Percentiles rank a stretch among this genome's conserved stretches.
phyloP scores from a whole-genome alignment of 495 filamentous ascomycete genomes.

The Beverwykella pulmonaria region DNA sequence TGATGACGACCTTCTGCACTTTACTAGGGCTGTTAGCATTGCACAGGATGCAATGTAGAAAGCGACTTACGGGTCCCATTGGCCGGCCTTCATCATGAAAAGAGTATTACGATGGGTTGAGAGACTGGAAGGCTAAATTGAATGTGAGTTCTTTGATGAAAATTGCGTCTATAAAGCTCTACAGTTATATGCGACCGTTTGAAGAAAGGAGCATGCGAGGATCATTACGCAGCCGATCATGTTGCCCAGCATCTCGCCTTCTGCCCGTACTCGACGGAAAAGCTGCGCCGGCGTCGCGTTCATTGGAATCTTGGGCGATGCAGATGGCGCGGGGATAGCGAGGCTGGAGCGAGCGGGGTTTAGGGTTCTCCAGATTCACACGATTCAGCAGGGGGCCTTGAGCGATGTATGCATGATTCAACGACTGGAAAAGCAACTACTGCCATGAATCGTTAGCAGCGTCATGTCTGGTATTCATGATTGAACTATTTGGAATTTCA shows the following conservation, averaged over 20 bases:
- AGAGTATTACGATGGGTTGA: conserved; percentile 1
- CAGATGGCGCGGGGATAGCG: background rate
- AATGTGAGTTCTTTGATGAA: conserved; percentile 4
- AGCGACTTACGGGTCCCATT: conserved; percentile 27
- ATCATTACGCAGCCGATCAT: background rate
- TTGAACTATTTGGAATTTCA: no score
- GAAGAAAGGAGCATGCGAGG: background rate
- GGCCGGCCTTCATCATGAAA: conserved; percentile 32
- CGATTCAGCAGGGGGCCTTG: background rate
- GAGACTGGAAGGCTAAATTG: background rate
- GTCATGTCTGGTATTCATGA: no score
- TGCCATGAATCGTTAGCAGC: no score
- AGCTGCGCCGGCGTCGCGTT: background rate
- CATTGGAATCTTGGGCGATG: background rate
- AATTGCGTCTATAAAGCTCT: background rate
- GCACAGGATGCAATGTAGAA: background rate
- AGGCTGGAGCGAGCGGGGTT: background rate
- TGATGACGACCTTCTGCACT: conserved; percentile 41
- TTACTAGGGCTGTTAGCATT: conserved; percentile 21
- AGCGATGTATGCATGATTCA: background rate
- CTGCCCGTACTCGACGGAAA: background rate
- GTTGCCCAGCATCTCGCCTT: background rate
- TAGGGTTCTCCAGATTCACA: background rate
- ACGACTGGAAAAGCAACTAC: background rate
- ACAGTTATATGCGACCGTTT: background rate